Percentiles rank a stretch among this genome's conserved stretches.
Evolutionary conservation across 2,329 filamentous ascomycete genomes (phyloP).

Genomic region (Apiospora marii): DNA sequence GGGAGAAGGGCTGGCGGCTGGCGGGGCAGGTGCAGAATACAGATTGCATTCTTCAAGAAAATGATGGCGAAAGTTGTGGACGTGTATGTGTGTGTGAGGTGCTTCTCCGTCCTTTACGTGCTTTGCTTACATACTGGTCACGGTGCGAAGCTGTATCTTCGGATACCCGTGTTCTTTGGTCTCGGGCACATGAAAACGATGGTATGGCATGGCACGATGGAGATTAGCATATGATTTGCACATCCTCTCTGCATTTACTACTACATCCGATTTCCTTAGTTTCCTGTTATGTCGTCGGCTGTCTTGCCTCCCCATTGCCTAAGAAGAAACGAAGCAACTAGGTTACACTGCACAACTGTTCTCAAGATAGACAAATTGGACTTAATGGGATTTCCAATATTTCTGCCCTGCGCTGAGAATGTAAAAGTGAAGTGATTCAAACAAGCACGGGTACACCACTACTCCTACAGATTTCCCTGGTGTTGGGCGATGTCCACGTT

Average conservation of each 20-base stretch:
- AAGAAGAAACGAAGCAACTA: neutral
- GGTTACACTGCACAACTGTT: neutral
- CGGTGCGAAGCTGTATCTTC: neutral
- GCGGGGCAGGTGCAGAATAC: neutral
- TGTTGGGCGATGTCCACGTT: no score
- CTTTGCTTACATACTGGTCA: neutral
- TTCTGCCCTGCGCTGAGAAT: no score
- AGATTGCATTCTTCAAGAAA: constrained; percentile 20
- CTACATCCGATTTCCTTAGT: neutral
- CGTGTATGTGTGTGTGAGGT: neutral
- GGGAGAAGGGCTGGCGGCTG: neutral
- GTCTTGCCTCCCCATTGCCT: neutral
- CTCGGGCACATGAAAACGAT: neutral
- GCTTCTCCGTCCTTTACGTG: neutral
- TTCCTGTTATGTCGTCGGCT: neutral
- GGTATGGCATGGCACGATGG: neutral
- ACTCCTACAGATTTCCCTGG: no score
- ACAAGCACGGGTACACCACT: no score
- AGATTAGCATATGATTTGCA: neutral
- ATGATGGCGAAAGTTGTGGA: neutral
- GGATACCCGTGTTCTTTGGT: neutral
- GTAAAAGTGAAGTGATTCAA: no score
- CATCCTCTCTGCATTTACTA: neutral
- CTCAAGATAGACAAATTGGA: neutral
- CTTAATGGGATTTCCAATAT: neutral